Percentiles rank a stretch among this genome's conserved stretches.
Conservation (phyloP, 495 filamentous ascomycete genomes). For the Talaromyces ruber region DNA sequence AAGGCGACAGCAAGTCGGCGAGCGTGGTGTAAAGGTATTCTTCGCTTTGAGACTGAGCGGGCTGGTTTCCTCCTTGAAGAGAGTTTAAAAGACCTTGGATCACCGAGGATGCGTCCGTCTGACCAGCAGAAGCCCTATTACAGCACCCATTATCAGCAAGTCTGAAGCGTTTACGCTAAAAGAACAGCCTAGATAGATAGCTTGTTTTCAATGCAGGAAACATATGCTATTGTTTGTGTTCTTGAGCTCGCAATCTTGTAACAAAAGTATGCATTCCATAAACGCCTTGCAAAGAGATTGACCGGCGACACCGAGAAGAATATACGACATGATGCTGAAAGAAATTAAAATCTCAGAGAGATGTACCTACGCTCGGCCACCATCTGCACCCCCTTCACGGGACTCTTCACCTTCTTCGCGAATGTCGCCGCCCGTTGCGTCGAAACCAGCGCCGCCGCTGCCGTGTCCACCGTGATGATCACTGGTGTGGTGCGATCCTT, state of each 20-base stretch:
- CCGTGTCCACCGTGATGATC: constrained; percentile 45
- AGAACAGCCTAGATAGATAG: constrained; percentile 1
- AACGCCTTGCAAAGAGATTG: constrained; percentile 9
- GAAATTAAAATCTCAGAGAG: constrained; percentile 23
- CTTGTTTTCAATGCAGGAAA: neutral
- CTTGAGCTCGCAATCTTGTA: neutral
- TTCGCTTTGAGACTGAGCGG: constrained; percentile 36
- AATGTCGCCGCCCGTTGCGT: constrained; percentile 81
- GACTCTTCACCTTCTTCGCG: constrained; percentile 81
- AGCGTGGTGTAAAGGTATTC: constrained; percentile 74
- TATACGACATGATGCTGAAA: neutral
- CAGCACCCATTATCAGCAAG: constrained; percentile 12
- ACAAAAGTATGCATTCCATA: constrained; percentile 4
- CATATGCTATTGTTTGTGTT: neutral
- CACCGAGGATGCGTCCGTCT: constrained; percentile 51
- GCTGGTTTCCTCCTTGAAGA: constrained; percentile 51
- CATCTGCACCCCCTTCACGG: constrained; percentile 88
- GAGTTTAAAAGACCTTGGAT: constrained; percentile 87
- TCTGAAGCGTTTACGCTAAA: constrained; percentile 7
- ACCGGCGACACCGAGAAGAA: neutral
- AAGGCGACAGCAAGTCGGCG: constrained; percentile 71
- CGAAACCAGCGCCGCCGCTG: constrained; percentile 72
- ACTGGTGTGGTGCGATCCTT: constrained; percentile 50
- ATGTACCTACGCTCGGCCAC: constrained; percentile 97
- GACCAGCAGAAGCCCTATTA: constrained; percentile 26